phyloP scores from a whole-genome alignment of 2,329 filamentous ascomycete genomes.

The Mycogone perniciosa region DNA sequence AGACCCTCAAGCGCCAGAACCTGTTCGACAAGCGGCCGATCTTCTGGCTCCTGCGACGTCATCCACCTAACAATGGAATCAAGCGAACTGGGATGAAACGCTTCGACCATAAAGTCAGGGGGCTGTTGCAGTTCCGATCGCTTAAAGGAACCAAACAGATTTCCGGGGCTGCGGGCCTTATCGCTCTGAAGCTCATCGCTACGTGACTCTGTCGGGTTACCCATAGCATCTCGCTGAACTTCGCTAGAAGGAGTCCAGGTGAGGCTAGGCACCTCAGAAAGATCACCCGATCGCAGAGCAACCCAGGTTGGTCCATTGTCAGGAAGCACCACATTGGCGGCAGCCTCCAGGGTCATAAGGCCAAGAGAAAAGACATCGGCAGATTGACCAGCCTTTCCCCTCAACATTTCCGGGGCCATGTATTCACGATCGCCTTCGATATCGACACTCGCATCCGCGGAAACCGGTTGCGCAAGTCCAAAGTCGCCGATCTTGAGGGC shows the following conservation, averaged over 20 bases:
- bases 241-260: conserved; percentile 71
- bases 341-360: conserved; percentile 90
- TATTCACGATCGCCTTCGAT: conserved; percentile 95
- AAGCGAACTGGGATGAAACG: conserved; percentile 64
- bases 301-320: conserved; percentile 92
- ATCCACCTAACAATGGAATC: conserved; percentile 83
- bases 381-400: conserved; percentile 80
- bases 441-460: conserved; percentile 69
- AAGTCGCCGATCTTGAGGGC: conserved; percentile 82
- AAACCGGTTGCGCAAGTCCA: conserved; percentile 73
- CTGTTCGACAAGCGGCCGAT: conserved; percentile 68
- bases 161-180: conserved; percentile 28
- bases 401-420: conserved; percentile 86
- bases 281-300: conserved; percentile 79
- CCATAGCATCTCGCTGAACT: conserved; percentile 67
- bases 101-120: conserved; percentile 83
- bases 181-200: conserved; percentile 28
- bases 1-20: conserved; percentile 68
- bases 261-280: conserved; percentile 80
- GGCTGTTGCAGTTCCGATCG: conserved; percentile 53
- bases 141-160: conserved; percentile 40
- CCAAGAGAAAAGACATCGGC: conserved; percentile 92
- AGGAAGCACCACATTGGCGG: conserved; percentile 86
- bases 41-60: conserved; percentile 67
- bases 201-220: conserved; percentile 33